These are phyloP conservation scores for Talaromyces sp. DNA, from an alignment of 2,329 filamentous ascomycete genomes.

Conservation along the genomic window DNA sequence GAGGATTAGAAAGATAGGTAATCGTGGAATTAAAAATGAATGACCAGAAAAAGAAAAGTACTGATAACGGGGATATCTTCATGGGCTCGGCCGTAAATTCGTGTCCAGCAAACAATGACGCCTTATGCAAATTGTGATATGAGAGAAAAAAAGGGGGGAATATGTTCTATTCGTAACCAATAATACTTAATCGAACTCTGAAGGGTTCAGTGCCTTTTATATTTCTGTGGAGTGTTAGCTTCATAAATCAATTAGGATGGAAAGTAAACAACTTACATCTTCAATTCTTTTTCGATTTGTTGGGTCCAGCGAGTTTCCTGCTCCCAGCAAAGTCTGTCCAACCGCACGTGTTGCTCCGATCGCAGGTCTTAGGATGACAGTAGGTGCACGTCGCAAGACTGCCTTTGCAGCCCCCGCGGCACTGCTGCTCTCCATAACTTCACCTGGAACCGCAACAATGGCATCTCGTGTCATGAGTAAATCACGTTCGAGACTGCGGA, in stretches of 20 bases:
- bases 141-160: neutral
- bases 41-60: neutral
- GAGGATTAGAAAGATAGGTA: neutral
- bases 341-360: conserved; percentile 87
- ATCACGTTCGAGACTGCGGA: conserved; percentile 78
- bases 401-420: conserved; percentile 77
- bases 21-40: neutral
- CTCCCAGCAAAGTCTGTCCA: conserved; percentile 84
- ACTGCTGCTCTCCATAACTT: conserved; percentile 80
- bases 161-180: conserved; percentile 3
- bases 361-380: conserved; percentile 83
- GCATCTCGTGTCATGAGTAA: conserved; percentile 83
- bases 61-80: neutral
- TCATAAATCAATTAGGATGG: neutral
- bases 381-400: conserved; percentile 79
- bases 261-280: conserved; percentile 66
- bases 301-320: conserved; percentile 86
- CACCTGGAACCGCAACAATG: conserved; percentile 88
- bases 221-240: conserved; percentile 35
- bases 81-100: neutral
- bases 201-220: conserved; percentile 37
- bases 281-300: conserved; percentile 76
- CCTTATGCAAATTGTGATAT: conserved; percentile 8
- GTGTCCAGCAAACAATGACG: conserved; percentile 2
- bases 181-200: neutral